These are phyloP conservation scores for Penicillium pulvis DNA, from an alignment of 495 filamentous ascomycete genomes.

Conservation along the genomic window DNA sequence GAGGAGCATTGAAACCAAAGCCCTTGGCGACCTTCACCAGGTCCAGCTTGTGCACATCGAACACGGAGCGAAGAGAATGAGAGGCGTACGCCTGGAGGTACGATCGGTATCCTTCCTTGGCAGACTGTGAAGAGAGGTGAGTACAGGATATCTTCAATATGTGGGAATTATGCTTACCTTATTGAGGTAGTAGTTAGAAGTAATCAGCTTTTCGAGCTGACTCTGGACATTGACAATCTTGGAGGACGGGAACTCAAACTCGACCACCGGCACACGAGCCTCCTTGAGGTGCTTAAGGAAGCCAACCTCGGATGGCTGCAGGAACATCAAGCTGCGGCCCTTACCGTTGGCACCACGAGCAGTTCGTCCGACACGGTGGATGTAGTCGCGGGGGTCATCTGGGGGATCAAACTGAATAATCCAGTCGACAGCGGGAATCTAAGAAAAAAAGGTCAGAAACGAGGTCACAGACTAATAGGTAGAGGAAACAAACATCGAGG, in stretches of 20 bases:
- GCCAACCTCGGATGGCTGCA: constrained; percentile 89
- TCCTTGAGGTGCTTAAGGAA: constrained; percentile 93
- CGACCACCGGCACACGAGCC: constrained; percentile 87
- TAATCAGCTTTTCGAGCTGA: constrained; percentile 89
- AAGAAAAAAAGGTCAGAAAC: constrained; percentile 13
- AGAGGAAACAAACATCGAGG: constrained; percentile 65
- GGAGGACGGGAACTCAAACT: constrained; percentile 91
- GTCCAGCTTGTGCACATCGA: constrained; percentile 92
- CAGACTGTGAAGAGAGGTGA: constrained; percentile 45
- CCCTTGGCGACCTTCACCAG: constrained; percentile 90
- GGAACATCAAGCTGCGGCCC: constrained; percentile 83
- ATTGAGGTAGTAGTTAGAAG: constrained; percentile 94
- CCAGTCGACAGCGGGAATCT: constrained; percentile 92
- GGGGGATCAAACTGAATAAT: constrained; percentile 96
- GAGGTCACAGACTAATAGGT: background rate
- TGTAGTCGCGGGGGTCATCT: constrained; percentile 89
- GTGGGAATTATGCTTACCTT: constrained; percentile 53
- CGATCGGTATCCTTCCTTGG: constrained; percentile 72
- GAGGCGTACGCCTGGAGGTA: constrained; percentile 95
- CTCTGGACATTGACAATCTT: constrained; percentile 95
- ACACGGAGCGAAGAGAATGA: constrained; percentile 85
- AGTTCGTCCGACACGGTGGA: constrained; percentile 95
- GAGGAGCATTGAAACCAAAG: constrained; percentile 89
- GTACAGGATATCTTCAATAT: constrained; percentile 2
- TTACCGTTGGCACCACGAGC: constrained; percentile 83